These are phyloP conservation scores for Rhizopus microsporus DNA, from an alignment of 371 early-diverging fungal genomes.

Conservation along the genomic window DNA sequence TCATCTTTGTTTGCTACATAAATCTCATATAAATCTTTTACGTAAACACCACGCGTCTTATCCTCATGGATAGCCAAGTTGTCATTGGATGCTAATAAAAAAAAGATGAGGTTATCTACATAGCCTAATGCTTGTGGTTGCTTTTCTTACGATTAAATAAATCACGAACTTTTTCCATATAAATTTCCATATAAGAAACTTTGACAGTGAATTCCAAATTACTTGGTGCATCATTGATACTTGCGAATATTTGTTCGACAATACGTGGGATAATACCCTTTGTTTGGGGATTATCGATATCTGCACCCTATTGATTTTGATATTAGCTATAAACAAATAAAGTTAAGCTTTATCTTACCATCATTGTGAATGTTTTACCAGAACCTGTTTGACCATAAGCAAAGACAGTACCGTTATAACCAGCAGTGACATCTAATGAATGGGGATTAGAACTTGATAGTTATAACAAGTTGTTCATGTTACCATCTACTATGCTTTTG, in stretches of 20 bases:
- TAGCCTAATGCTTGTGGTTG: not conserved
- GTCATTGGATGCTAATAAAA: slow-evolving; percentile 70
- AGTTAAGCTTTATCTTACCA: slow-evolving; percentile 58
- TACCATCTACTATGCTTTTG: slow-evolving; percentile 90
- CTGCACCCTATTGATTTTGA: slow-evolving; percentile 62
- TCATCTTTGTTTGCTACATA: slow-evolving; percentile 93
- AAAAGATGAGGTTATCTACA: not conserved
- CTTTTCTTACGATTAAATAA: slow-evolving; percentile 79
- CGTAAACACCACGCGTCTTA: slow-evolving; percentile 91
- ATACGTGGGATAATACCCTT: slow-evolving; percentile 96
- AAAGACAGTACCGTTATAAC: slow-evolving; percentile 98
- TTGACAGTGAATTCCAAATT: slow-evolving; percentile 93
- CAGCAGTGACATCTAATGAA: slow-evolving; percentile 66
- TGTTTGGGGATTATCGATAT: slow-evolving; percentile 85
- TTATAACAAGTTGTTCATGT: slow-evolving; percentile 2
- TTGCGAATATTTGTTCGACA: slow-evolving; percentile 87
- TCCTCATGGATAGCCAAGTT: slow-evolving; percentile 96
- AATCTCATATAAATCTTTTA: slow-evolving; percentile 93
- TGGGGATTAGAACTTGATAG: not conserved
- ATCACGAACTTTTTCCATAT: slow-evolving; percentile 99
- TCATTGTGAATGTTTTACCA: slow-evolving; percentile 99
- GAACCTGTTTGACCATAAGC: slow-evolving; percentile 98
- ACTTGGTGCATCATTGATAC: slow-evolving; percentile 82
- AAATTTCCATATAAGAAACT: slow-evolving; percentile 98
- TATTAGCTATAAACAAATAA: not conserved